Evolutionary conservation across 345 rosid genomes (phyloP), one percentile per base, ranked within the genome.

Genomic region (Murraya koenigii): DNA sequence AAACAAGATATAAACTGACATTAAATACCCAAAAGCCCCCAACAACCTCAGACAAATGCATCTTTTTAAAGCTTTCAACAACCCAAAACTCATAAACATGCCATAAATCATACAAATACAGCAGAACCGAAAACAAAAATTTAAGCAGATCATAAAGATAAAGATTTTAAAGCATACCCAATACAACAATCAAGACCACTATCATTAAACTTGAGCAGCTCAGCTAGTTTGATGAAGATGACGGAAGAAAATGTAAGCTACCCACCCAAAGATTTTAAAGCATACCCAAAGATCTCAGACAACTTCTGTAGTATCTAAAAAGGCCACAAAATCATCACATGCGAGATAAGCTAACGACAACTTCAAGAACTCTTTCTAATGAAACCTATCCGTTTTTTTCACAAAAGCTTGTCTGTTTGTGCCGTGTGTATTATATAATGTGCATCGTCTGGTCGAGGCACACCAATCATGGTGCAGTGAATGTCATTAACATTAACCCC

Each of bases 181-280:
- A 20, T 13, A 10, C 60, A 39, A 3, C 36, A 70, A 47, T 44
- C 33, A 47, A 47, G 72, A 9, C 35, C 36, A 69, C 15, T 28
- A 35, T 15, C 17, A 52, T 52, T 19, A 8, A 70, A 70, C 74
- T 49, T 30, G 61, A 28, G 74, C 74, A 17, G 23, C 74, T 38
- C 79, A 41, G 30, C 76, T 58, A 3, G 36, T 13, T 49, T 58
- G 82, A 65, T 64, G 84, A 64, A 58, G 77, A 55, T 44, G 77
- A 22, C 55, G 58, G 25, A 60, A 41, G 15, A 23, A 64, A 64
- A 23, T 0, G 15, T 47, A 75, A 39, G 23, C 68, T 15, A 55
- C 69, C 64, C 9, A 39, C 65, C 17, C 49, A 58, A 32, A 25
- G 38, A 62, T 22, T 15, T 75, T n/a, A n/a, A n/a, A n/a, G n/a